These are phyloP conservation scores for Hanseniaspora vineae DNA, from an alignment of 805 yeast genomes.

Conservation along the genomic window DNA sequence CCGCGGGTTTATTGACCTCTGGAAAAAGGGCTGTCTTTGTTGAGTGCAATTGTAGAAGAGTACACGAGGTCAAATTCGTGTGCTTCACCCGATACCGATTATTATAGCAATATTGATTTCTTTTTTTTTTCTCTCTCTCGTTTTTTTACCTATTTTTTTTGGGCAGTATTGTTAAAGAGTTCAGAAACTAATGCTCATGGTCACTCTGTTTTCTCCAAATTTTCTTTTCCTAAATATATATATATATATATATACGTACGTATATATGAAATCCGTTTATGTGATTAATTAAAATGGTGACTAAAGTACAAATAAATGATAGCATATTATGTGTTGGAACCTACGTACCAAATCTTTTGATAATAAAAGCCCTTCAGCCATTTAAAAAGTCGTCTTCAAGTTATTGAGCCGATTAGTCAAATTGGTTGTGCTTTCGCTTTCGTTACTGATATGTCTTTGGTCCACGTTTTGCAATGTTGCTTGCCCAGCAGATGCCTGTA, in stretches of 20 bases:
- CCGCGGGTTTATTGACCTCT: too few species aligned
- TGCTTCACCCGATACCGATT: slow-evolving; percentile 6
- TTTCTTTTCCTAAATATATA: background rate
- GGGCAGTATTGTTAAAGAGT: too few species aligned
- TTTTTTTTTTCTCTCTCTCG: background rate
- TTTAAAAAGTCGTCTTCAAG: background rate
- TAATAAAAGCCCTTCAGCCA: too few species aligned
- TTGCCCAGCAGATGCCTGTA: too few species aligned
- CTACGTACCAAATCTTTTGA: too few species aligned
- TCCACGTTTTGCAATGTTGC: background rate
- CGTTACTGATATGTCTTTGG: background rate
- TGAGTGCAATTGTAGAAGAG: slow-evolving; percentile 8
- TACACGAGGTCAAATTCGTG: background rate
- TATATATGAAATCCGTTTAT: background rate
- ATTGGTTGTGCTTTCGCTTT: background rate
- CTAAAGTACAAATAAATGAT: too few species aligned
- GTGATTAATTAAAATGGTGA: too few species aligned
- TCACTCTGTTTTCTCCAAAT: too few species aligned
- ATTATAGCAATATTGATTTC: slow-evolving; percentile 4
- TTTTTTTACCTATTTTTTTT: too few species aligned
- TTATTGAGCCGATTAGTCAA: background rate
- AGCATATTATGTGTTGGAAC: too few species aligned
- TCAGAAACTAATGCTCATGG: too few species aligned
- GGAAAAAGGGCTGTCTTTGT: slow-evolving; percentile 2
- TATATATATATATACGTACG: background rate